These are phyloP conservation scores for Lanmaoa pseudosensibilis DNA, from an alignment of 768 basidiomycete species.

Conservation along the genomic window DNA sequence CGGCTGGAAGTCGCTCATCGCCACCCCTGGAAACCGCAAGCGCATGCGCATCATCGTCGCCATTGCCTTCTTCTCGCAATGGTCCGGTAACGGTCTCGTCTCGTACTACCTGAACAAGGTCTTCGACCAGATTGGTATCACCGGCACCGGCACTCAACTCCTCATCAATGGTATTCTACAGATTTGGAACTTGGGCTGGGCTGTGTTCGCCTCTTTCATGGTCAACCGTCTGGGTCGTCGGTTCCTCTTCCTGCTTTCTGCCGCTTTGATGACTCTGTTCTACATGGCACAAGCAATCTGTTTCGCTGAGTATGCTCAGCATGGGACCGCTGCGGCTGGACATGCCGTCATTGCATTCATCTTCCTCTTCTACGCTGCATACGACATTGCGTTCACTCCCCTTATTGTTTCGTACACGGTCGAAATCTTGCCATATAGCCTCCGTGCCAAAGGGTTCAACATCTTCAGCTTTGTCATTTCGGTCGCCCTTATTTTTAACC, in stretches of 20 bases:
- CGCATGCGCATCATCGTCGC: constrained; percentile 77
- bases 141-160: constrained; percentile 59
- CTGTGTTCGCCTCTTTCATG: constrained; percentile 53
- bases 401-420: constrained; percentile 85
- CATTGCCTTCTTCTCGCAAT: constrained; percentile 81
- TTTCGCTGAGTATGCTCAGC: constrained; percentile 54
- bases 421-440: constrained; percentile 80
- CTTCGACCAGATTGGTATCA: constrained; percentile 67
- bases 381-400: constrained; percentile 83
- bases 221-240: constrained; percentile 71
- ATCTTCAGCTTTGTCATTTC: constrained; percentile 80
- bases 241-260: constrained; percentile 64
- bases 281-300: constrained; percentile 70
- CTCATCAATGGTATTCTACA: constrained; percentile 86
- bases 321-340: constrained; percentile 43
- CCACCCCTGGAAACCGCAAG: constrained; percentile 68
- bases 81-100: constrained; percentile 84
- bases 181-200: constrained; percentile 76
- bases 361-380: constrained; percentile 78
- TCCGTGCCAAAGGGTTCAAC: constrained; percentile 86
- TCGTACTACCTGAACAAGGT: constrained; percentile 81
- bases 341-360: constrained; percentile 81
- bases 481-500: constrained; percentile 82
- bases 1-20: constrained; percentile 69
- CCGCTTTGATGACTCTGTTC: constrained; percentile 59